These are phyloP conservation scores for Bruguiera parviflora DNA, from an alignment of 345 rosid species.

Conservation along the genomic window DNA sequence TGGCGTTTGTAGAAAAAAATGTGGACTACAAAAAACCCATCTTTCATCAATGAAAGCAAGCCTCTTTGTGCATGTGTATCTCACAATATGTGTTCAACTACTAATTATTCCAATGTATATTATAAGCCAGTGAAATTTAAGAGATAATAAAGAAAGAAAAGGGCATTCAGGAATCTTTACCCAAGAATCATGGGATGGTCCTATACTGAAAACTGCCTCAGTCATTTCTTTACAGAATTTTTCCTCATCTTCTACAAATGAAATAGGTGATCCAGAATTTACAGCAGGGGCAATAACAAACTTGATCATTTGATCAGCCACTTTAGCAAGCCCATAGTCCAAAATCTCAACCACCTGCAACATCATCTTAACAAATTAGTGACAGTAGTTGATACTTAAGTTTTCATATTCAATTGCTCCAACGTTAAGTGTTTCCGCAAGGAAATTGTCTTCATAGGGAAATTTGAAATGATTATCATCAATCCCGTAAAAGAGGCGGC, in stretches of 20 bases:
- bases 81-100: background rate
- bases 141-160: slow-evolving; percentile 7
- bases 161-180: slow-evolving; percentile 31
- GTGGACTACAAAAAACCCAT: too few relatives aligned
- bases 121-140: background rate
- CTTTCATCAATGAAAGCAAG: too few relatives aligned
- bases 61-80: too few relatives aligned
- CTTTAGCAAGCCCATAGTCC: slow-evolving; percentile 88
- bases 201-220: slow-evolving; percentile 52
- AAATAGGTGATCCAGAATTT: slow-evolving; percentile 47
- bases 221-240: slow-evolving; percentile 40
- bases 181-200: slow-evolving; percentile 42
- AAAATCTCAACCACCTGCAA: slow-evolving; percentile 68
- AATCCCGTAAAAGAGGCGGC: background rate
- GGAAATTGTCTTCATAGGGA: too few relatives aligned
- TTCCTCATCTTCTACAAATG: slow-evolving; percentile 49
- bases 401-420: background rate
- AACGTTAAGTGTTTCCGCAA: too few relatives aligned
- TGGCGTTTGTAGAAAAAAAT: too few relatives aligned
- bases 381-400: background rate
- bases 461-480: background rate
- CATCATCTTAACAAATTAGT: too few relatives aligned
- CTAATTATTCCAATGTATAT: background rate
- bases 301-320: slow-evolving; percentile 84
- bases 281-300: slow-evolving; percentile 69